Percentiles rank a stretch among this genome's conserved stretches.
phyloP scores from a whole-genome alignment of 768 basidiomycete genomes.

The Amanita subjunquillea region DNA sequence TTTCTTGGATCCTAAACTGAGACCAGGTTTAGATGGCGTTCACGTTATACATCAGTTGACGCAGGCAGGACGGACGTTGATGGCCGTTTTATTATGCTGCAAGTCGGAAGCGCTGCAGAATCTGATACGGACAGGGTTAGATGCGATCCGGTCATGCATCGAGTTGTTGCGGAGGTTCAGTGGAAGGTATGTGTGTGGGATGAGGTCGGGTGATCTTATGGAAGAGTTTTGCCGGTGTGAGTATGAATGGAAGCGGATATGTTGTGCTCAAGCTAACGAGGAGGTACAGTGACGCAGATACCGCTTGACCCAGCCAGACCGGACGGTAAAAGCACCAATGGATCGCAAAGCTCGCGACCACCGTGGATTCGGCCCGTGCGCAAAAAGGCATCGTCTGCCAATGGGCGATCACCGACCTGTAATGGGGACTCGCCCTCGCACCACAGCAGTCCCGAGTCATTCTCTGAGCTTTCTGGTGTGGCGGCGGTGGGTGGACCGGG shows the following conservation, averaged over 20 bases:
- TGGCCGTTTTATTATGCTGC: constrained; percentile 82
- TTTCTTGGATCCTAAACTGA: constrained; percentile 5
- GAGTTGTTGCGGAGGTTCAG: constrained; percentile 83
- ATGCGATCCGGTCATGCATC: constrained; percentile 81
- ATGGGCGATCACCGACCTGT: constrained; percentile 23
- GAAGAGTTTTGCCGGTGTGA: constrained; percentile 88
- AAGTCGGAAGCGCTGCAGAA: constrained; percentile 69
- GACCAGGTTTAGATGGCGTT: constrained; percentile 58
- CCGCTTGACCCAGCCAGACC: constrained; percentile 64
- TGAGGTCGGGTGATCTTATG: constrained; percentile 85
- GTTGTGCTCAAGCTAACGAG: neutral
- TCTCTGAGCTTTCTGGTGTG: constrained; percentile 47
- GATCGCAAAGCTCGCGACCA: constrained; percentile 31
- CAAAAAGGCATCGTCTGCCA: constrained; percentile 52
- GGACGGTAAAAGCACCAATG: constrained; percentile 30
- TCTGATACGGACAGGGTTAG: constrained; percentile 72
- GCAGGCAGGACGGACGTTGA: constrained; percentile 84
- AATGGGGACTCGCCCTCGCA: constrained; percentile 36
- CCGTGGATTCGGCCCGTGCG: constrained; percentile 88
- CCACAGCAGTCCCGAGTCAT: constrained; percentile 54
- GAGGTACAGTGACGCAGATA: constrained; percentile 61
- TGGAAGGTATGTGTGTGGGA: constrained; percentile 85
- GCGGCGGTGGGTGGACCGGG: neutral
- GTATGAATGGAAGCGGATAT: constrained; percentile 11
- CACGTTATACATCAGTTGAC: constrained; percentile 95